Evolutionary conservation across 345 rosid genomes (phyloP).

Genomic region (Mangifera indica): DNA sequence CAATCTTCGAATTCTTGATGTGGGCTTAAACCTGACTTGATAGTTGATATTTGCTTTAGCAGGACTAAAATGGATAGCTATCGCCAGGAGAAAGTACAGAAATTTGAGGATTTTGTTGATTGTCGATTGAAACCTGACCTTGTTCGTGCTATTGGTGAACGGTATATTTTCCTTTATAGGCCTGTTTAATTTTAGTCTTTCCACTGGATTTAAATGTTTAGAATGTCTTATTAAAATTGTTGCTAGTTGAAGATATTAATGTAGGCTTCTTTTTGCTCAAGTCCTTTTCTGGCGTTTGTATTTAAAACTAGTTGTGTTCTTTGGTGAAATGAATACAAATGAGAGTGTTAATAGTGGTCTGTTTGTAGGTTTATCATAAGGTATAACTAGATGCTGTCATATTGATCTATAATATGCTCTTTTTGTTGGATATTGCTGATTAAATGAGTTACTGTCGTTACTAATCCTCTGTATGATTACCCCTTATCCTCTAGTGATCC

Average conservation of each 20-base stretch:
- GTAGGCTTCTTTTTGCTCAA: neutral
- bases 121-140: constrained; percentile 80
- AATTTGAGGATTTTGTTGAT: constrained; percentile 80
- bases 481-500: no score
- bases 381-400: neutral
- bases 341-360: neutral
- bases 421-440: no score
- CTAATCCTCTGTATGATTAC: no score
- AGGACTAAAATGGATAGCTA: constrained; percentile 44
- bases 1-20: neutral
- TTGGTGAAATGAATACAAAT: no score
- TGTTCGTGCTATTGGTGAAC: constrained; percentile 55
- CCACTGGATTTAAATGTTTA: neutral
- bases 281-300: neutral
- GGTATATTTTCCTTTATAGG: constrained; percentile 31
- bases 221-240: neutral
- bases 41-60: neutral
- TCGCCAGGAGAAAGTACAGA: constrained; percentile 54
- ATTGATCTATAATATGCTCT: no score
- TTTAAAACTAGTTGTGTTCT: neutral
- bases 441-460: no score
- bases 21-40: neutral
- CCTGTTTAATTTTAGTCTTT: no score
- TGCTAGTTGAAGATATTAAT: neutral
- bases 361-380: neutral